These are phyloP conservation scores for Pseudevernia furfuracea DNA, from an alignment of 495 filamentous ascomycete species.

Conservation along the genomic window DNA sequence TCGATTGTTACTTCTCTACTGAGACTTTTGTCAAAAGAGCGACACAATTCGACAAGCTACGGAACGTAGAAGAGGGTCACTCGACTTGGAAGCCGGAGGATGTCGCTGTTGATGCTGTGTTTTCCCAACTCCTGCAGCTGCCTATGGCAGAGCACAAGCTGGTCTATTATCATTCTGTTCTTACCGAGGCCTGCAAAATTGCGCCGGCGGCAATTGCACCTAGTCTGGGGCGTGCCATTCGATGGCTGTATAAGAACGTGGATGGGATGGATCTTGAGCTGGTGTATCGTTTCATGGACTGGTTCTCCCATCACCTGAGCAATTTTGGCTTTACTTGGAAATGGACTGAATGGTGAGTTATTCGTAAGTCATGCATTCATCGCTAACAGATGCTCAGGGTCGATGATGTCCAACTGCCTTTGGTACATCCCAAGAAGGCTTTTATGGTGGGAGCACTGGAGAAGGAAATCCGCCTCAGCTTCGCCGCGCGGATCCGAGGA, in stretches of 20 bases:
- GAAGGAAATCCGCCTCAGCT: slow-evolving; percentile 94
- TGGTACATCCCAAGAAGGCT: slow-evolving; percentile 78
- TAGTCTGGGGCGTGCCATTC: slow-evolving; percentile 85
- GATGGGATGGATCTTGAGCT: slow-evolving; percentile 83
- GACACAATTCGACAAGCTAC: slow-evolving; percentile 80
- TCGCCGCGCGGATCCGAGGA: slow-evolving; percentile 90
- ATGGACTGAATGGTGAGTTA: slow-evolving; percentile 84
- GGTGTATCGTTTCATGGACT: slow-evolving; percentile 81
- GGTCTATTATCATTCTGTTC: slow-evolving; percentile 89
- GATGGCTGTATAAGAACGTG: slow-evolving; percentile 74
- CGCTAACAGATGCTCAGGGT: slow-evolving; percentile 41
- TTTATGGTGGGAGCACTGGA: slow-evolving; percentile 87
- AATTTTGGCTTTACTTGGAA: slow-evolving; percentile 99
- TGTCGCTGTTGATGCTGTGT: slow-evolving; percentile 92
- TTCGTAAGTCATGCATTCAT: not conserved
- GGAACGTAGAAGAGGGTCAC: slow-evolving; percentile 57
- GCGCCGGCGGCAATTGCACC: slow-evolving; percentile 94
- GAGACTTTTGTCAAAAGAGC: slow-evolving; percentile 87
- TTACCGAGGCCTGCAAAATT: slow-evolving; percentile 93
- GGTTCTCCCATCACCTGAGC: slow-evolving; percentile 95
- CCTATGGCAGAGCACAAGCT: slow-evolving; percentile 86
- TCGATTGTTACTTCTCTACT: slow-evolving; percentile 87
- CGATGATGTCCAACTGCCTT: slow-evolving; percentile 70
- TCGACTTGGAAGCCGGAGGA: slow-evolving; percentile 97
- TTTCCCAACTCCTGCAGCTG: slow-evolving; percentile 85